Evolutionary conservation across 2,329 filamentous ascomycete genomes (phyloP).

Genomic region (Ascochyta clinopodiicola): DNA sequence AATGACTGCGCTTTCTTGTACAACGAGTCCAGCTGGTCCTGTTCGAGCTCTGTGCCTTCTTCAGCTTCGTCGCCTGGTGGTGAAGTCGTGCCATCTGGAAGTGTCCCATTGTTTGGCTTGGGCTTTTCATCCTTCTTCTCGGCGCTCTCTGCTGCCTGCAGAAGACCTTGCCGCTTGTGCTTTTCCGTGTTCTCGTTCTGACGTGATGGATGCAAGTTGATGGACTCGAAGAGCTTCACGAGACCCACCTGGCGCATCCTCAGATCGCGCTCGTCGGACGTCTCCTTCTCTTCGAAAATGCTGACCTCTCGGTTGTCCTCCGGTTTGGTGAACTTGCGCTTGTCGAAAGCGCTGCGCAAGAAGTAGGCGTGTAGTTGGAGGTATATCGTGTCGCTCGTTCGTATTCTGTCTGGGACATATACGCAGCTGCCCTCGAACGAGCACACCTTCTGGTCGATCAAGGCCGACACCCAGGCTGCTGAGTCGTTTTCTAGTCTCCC

Average conservation of each 20-base stretch:
- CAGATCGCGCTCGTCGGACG: conserved; percentile 80
- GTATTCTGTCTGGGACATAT: conserved; percentile 81
- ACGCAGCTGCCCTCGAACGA: conserved; percentile 87
- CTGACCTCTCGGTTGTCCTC: conserved; percentile 74
- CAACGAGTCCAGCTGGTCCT: conserved; percentile 90
- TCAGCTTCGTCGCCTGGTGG: conserved; percentile 71
- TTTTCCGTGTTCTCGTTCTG: conserved; percentile 76
- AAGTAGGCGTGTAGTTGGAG: conserved; percentile 83
- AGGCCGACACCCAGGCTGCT: conserved; percentile 87
- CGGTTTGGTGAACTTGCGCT: conserved; percentile 65
- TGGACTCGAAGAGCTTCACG: conserved; percentile 87
- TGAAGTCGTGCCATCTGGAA: conserved; percentile 55
- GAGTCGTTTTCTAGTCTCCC: conserved; percentile 86
- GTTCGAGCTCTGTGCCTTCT: conserved; percentile 88
- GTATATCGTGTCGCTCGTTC: conserved; percentile 94
- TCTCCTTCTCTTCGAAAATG: conserved; percentile 85
- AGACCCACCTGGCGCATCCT: conserved; percentile 85
- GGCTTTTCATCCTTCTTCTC: conserved; percentile 67
- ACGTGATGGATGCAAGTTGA: conserved; percentile 78
- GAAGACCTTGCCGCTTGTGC: conserved; percentile 80
- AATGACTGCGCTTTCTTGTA: conserved; percentile 98
- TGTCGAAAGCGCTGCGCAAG: conserved; percentile 75
- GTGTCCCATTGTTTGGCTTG: conserved; percentile 59
- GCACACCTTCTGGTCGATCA: conserved; percentile 91
- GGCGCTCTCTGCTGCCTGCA: conserved; percentile 86